Evolutionary conservation across 148 eudicot genomes (phyloP).

Genomic region (Camellia sinensis): DNA sequence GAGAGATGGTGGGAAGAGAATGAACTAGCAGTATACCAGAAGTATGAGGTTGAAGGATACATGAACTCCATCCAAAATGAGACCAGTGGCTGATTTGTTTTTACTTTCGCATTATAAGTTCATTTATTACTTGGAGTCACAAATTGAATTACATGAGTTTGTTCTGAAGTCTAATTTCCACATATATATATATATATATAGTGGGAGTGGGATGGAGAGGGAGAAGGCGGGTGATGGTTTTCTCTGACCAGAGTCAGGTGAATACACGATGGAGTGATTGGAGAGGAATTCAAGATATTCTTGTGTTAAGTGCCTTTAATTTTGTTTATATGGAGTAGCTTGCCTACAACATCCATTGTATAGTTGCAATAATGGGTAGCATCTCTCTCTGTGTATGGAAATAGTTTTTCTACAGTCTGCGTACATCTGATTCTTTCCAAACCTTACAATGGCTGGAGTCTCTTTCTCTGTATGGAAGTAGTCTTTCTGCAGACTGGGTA

Average conservation of each 20-base stretch:
- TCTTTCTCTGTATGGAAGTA: not conserved
- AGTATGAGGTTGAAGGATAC: conserved; percentile 26
- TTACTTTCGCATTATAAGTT: not conserved
- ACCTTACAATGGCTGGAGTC: too few relatives aligned
- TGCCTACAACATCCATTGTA: conserved; percentile 1
- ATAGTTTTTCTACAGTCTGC: too few relatives aligned
- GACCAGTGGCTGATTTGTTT: not conserved
- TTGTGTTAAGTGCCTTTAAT: not conserved
- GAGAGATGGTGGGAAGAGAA: conserved; percentile 38
- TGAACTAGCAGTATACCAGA: conserved; percentile 20
- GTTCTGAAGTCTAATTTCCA: not conserved
- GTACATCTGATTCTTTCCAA: too few relatives aligned
- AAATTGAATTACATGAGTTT: not conserved
- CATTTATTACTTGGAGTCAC: not conserved
- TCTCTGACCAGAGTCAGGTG: not conserved
- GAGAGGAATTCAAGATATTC: not conserved
- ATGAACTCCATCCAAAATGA: conserved; percentile 13
- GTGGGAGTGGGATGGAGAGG: not conserved
- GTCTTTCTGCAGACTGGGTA: too few relatives aligned
- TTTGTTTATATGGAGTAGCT: conserved; percentile 5
- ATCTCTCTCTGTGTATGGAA: not conserved
- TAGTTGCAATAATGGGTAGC: not conserved
- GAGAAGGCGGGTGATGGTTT: not conserved
- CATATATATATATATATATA: not conserved
- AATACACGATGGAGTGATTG: not conserved